Conservation (phyloP, 2,329 filamentous ascomycete genomes). For the Dryadomyces quercivorus region DNA sequence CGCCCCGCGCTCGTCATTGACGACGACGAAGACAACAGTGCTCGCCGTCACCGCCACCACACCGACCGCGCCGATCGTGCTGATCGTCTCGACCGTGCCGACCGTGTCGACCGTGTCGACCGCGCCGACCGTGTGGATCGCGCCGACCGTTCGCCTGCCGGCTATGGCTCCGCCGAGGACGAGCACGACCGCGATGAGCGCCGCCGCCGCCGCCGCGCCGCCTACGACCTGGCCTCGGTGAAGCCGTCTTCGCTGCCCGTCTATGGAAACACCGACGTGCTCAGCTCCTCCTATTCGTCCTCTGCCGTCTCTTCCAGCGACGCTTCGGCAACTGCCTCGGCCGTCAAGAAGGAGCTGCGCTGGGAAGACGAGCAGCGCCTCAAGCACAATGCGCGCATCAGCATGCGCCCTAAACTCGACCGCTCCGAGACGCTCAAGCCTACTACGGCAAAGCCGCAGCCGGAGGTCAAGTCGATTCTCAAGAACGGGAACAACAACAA, state of each 20-base stretch:
- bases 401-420: slow-evolving; percentile 14
- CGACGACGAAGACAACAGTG: not conserved
- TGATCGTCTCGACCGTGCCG: too few relatives aligned
- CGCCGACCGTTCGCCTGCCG: slow-evolving; percentile 2
- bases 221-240: slow-evolving; percentile 7
- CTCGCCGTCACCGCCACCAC: slow-evolving; percentile 3
- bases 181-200: slow-evolving; percentile 9
- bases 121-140: not conserved
- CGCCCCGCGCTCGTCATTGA: not conserved
- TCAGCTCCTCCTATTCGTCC: slow-evolving; percentile 11
- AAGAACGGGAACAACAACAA: slow-evolving; percentile 13
- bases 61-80: not conserved
- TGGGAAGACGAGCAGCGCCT: slow-evolving; percentile 19
- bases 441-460: slow-evolving; percentile 8
- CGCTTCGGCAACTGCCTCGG: not conserved
- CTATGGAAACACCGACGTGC: slow-evolving; percentile 9
- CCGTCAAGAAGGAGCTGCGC: slow-evolving; percentile 15
- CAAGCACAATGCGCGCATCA: slow-evolving; percentile 20
- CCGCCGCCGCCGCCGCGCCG: slow-evolving; percentile 10
- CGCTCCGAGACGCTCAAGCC: slow-evolving; percentile 7
- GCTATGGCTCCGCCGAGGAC: slow-evolving; percentile 14
- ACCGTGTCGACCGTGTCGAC: too few relatives aligned
- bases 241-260: slow-evolving; percentile 13
- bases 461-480: slow-evolving; percentile 19
- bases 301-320: not conserved